These are phyloP conservation scores for Fusarium bactridioides DNA, from an alignment of 2,329 filamentous ascomycete species.

Conservation along the genomic window DNA sequence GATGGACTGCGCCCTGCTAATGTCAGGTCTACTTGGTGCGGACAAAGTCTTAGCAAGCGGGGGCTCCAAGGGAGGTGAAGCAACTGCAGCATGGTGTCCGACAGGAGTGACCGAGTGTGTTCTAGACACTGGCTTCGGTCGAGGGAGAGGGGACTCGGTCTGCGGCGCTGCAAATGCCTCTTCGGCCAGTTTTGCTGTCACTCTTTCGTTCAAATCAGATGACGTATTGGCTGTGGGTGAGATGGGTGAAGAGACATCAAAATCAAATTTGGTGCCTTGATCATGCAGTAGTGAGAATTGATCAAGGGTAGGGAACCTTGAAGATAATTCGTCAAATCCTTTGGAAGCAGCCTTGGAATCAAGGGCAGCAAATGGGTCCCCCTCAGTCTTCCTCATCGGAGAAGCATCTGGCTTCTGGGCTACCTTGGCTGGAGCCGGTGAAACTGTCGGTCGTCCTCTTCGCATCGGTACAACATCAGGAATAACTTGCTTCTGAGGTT, in stretches of 20 bases:
- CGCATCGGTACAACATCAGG: slow-evolving; percentile 96
- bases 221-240: slow-evolving; percentile 58
- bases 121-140: slow-evolving; percentile 34
- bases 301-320: slow-evolving; percentile 87
- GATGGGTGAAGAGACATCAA: slow-evolving; percentile 66
- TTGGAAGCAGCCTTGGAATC: slow-evolving; percentile 67
- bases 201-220: slow-evolving; percentile 64
- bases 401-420: slow-evolving; percentile 67
- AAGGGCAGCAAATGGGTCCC: slow-evolving; percentile 90
- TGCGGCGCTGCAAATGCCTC: slow-evolving; percentile 74
- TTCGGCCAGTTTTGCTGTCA: slow-evolving; percentile 81
- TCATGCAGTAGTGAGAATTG: slow-evolving; percentile 93
- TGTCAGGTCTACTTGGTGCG: slow-evolving; percentile 54
- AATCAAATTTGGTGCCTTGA: slow-evolving; percentile 83
- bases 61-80: slow-evolving; percentile 41
- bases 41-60: slow-evolving; percentile 51
- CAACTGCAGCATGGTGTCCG: slow-evolving; percentile 29
- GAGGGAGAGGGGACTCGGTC: slow-evolving; percentile 24
- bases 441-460: slow-evolving; percentile 70
- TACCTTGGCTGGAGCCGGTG: slow-evolving; percentile 44
- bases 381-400: slow-evolving; percentile 67
- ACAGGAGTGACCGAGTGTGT: slow-evolving; percentile 46
- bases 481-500: slow-evolving; percentile 74
- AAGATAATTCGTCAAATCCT: slow-evolving; percentile 80
- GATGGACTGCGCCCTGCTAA: slow-evolving; percentile 70